Evolutionary conservation across 768 basidiomycete genomes (phyloP).

Genomic region (Calocybe indica): DNA sequence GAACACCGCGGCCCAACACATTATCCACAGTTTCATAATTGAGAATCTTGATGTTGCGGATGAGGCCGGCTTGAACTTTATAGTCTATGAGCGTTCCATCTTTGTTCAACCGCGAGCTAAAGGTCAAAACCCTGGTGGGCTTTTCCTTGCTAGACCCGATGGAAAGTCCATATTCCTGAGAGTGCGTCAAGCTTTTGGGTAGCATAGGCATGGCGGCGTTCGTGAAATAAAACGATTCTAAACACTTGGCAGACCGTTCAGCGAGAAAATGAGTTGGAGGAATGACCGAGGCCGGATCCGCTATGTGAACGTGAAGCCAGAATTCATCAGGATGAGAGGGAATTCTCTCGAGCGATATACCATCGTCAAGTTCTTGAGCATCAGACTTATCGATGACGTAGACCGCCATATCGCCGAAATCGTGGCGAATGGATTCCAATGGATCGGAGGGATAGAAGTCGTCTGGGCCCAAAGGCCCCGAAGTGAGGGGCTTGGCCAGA

Average conservation of each 20-base stretch:
- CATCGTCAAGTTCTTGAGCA: conserved; percentile 92
- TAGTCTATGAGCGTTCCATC: conserved; percentile 65
- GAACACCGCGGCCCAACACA: conserved; percentile 26
- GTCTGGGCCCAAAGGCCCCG: conserved; percentile 44
- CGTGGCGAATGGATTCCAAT: conserved; percentile 69
- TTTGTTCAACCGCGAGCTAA: conserved; percentile 66
- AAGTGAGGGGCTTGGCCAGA: conserved; percentile 16
- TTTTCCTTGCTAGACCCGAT: conserved; percentile 29
- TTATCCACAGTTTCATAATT: conserved; percentile 67
- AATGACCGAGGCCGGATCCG: conserved; percentile 82
- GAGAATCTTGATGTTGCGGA: conserved; percentile 59
- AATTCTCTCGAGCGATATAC: conserved; percentile 75
- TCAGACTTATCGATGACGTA: conserved; percentile 80
- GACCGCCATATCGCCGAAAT: conserved; percentile 76
- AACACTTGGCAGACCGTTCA: conserved; percentile 44
- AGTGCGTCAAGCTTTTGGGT: conserved; percentile 50
- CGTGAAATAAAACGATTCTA: conserved; percentile 55
- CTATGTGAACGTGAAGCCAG: conserved; percentile 92
- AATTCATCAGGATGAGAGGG: conserved; percentile 46
- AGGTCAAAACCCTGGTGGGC: conserved; percentile 62
- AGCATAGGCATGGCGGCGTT: conserved; percentile 69
- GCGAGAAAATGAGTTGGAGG: conserved; percentile 65
- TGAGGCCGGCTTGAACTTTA: conserved; percentile 62
- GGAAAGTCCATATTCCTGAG: conserved; percentile 34
- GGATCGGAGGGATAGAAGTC: conserved; percentile 63